Evolutionary conservation across 148 eudicot genomes (phyloP), one percentile per base, ranked within the genome.

Genomic region (Polygonum aviculare): DNA sequence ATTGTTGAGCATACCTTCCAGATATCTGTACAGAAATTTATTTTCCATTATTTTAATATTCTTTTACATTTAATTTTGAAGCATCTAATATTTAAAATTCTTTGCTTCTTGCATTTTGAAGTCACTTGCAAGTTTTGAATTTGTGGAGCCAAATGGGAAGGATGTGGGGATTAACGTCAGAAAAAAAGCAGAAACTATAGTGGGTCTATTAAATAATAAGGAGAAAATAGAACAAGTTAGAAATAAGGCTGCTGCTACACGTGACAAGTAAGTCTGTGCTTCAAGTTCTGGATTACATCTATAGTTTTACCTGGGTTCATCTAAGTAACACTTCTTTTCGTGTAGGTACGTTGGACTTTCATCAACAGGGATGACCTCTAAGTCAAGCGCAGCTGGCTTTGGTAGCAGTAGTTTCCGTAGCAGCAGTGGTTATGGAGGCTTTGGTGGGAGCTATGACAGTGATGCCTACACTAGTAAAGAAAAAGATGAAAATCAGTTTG

Each of bases 161-260:
- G 99, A 95, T 78, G 48, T 80, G 77, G 99, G 99, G 44, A 91
- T 95, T 80, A 95, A 95, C 86, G 99, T 95, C 82, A 86, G 99
- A 63, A 95, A 95, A 86, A 95, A 95, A 81, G 96, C 93, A 54
- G 99, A 95, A 86, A 89, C 76, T 74, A 91, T 95, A 62, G 97
- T 86, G 38, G 79, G 91, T 72, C 94, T 95, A 76, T 80, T 95
- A 62, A 95, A 95, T 78, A 82, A 95, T 78, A 90, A 86, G 82
- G 99, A 95, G 35, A 95, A 90, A 81, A 95, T 95, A 69, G 90
- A 95, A 82, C 93, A 89, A 87, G 92, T 76, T 36, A 89, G 99
- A 82, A 90, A 87, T 77, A 95, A 95, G 82, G 99, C 99, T 83
- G 87, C 97, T 78, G 79, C 86, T 72, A 95, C 84, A 63, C 97